phyloP scores from a whole-genome alignment of 257 asterid genomes.

The Jacaranda mimosifolia region DNA sequence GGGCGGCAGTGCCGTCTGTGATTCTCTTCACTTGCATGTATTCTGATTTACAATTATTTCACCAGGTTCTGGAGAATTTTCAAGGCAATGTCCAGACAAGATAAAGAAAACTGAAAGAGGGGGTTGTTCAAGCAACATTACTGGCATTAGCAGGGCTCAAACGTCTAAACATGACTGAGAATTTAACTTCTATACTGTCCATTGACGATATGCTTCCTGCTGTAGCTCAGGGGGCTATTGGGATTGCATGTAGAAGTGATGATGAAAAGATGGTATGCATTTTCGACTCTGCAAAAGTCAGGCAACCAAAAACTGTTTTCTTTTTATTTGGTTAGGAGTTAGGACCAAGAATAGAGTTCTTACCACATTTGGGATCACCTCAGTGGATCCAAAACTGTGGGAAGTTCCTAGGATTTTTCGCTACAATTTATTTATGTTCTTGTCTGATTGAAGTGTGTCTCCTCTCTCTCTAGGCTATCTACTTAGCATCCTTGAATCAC shows the following conservation, averaged over 20 bases:
- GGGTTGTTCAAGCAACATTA: slow-evolving; percentile 92
- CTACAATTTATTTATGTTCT: background rate
- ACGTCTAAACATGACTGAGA: slow-evolving; percentile 85
- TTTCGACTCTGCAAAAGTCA: background rate
- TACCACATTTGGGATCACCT: background rate
- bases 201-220: slow-evolving; percentile 99
- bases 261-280: slow-evolving; percentile 81
- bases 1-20: background rate
- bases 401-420: no score
- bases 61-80: slow-evolving; percentile 87
- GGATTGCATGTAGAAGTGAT: slow-evolving; percentile 87
- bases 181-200: slow-evolving; percentile 72
- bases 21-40: slow-evolving; percentile 2
- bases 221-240: slow-evolving; percentile 98
- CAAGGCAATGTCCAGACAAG: slow-evolving; percentile 97
- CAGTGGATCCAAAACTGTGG: no score
- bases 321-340: slow-evolving; percentile 3
- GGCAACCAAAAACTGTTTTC: background rate
- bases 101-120: slow-evolving; percentile 81
- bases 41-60: slow-evolving; percentile 16
- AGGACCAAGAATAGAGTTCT: background rate
- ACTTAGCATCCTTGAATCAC: slow-evolving; percentile 77
- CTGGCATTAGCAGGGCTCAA: slow-evolving; percentile 93
- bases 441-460: slow-evolving; percentile 24
- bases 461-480: slow-evolving; percentile 61